Conservation (phyloP, 2,329 filamentous ascomycete species). For the Xylaria sp. region DNA sequence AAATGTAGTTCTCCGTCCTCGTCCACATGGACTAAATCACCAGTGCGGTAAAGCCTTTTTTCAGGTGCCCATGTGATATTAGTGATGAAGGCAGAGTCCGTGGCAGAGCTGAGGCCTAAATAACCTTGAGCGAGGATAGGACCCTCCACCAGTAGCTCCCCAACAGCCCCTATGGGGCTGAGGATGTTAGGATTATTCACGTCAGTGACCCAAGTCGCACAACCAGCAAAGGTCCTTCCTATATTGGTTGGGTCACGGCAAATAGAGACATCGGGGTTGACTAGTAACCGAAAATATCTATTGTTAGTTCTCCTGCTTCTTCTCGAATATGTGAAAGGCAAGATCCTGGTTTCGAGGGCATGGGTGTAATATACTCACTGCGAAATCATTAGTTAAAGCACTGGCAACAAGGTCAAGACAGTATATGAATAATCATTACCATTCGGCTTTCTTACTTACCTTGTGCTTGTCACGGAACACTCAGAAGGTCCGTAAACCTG, state of each 20-base stretch:
- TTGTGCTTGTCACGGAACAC: conserved; percentile 23
- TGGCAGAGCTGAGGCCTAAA: conserved; percentile 14
- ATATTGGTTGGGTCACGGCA: conserved; percentile 5
- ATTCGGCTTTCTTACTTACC: neutral
- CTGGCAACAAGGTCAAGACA: neutral
- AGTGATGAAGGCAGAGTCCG: conserved; percentile 19
- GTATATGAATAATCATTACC: neutral
- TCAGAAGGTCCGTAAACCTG: conserved; percentile 25
- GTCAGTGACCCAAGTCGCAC: conserved; percentile 20
- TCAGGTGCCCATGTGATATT: conserved; percentile 11
- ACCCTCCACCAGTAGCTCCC: conserved; percentile 25
- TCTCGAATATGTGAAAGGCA: neutral
- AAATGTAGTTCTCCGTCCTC: conserved; percentile 22
- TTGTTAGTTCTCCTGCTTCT: neutral
- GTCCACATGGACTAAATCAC: conserved; percentile 22
- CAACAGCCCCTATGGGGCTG: conserved; percentile 20
- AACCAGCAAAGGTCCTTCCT: conserved; percentile 7
- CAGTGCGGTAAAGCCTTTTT: conserved; percentile 26
- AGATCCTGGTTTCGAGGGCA: neutral
- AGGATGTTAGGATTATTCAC: conserved; percentile 12
- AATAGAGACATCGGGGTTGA: conserved; percentile 7
- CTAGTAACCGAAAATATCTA: neutral
- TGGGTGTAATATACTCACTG: neutral
- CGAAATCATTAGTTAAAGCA: neutral
- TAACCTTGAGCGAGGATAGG: conserved; percentile 24